Evolutionary conservation across 768 basidiomycete species (phyloP), one percentile per base, ranked within the genome.

Genomic region (Punctularia strigosozonata): DNA sequence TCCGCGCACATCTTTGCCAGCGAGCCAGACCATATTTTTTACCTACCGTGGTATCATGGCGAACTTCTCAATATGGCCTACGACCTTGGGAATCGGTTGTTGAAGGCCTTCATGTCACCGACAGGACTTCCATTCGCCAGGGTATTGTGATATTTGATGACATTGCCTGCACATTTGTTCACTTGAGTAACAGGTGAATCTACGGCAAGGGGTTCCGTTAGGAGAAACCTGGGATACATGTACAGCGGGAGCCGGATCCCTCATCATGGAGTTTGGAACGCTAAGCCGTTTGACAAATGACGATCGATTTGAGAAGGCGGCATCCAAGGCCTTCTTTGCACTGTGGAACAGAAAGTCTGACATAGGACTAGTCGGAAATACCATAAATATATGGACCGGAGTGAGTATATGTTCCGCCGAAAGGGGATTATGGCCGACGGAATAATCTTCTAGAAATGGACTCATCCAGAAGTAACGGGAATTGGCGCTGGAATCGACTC

Each of bases 401-500:
- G 85, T 89, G 46, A 42, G 79, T 68, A 22, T 39, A 10, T 33
- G 10, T 20, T 19, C 33, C 8, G 10, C 30, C 15, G 21, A 34
- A 40, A 13, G 17, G 12, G 18, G 25, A 21, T 37, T 32, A 15
- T 24, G 41, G 34, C 18, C 25, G 14, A 24, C 26, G 28, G 17
- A 19, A 14, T 37, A 35, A 25, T 30, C 17, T 32, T 37, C 18
- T 52, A 83, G 86, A 56, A 62, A 25, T 95, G 90, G 90, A 72
- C 69, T 12, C 58, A 65, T 35, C 88, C 90, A 14, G 80, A 88
- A 45, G 60, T 80, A 5, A 79, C 77, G 20, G 74, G 82, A 1
- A 84, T 92, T 23, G 94, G 94, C 19, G 95, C 95, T 5, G 95
- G 95, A 1, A 79, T 95, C 31, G 95, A 98, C 55, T 90, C 86